A percentile compares a stretch with the other conserved stretches of the same genome.
These are phyloP conservation scores for Calocera cornea DNA, from an alignment of 768 basidiomycete species.

Conservation along the genomic window DNA sequence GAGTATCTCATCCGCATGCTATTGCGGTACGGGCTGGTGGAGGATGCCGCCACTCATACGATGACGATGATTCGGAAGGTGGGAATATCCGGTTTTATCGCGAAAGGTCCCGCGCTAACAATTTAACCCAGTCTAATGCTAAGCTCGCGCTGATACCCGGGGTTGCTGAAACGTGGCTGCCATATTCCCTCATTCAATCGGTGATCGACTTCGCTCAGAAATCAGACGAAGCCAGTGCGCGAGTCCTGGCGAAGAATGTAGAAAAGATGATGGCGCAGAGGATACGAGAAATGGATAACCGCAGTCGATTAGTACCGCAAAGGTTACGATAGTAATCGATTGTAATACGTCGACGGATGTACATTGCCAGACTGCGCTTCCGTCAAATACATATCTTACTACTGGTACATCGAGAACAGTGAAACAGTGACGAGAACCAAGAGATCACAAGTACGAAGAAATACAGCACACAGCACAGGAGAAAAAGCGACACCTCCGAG, in stretches of 20 bases:
- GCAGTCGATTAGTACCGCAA: neutral
- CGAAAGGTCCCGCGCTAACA: neutral
- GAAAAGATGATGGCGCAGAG: slow-evolving; percentile 5
- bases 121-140: neutral
- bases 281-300: neutral
- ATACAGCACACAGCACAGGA: neutral
- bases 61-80: slow-evolving; percentile 63
- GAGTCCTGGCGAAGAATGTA: slow-evolving; percentile 9
- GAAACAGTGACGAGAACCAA: neutral
- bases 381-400: slow-evolving; percentile 3
- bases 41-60: slow-evolving; percentile 61
- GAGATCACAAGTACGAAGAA: neutral
- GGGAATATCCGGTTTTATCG: slow-evolving; percentile 14
- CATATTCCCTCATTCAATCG: slow-evolving; percentile 73
- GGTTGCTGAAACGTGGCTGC: slow-evolving; percentile 46
- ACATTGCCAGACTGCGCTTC: neutral
- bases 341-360: neutral
- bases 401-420: neutral
- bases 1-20: slow-evolving; percentile 72
- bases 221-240: neutral
- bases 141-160: neutral
- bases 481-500: neutral
- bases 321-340: neutral
- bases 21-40: slow-evolving; percentile 65
- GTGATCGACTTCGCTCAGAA: slow-evolving; percentile 33